Base-by-base conservation (phyloP, 2,329 filamentous ascomycete species). In the Escovopsis sp. region DNA sequence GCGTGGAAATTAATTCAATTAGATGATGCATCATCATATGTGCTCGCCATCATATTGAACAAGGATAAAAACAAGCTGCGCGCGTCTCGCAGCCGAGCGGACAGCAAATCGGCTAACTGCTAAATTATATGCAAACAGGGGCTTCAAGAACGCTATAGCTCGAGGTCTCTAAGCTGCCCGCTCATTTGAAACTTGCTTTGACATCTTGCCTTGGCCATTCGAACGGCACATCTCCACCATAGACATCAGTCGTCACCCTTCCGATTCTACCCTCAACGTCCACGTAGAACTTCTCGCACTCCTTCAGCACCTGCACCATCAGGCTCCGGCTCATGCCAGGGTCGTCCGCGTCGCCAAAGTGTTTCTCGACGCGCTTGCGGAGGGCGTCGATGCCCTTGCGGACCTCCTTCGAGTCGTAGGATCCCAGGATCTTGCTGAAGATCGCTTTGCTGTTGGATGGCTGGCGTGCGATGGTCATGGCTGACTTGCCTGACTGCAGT, bases 301-400 rank as follows among this genome's bases (percentile, higher is more conserved):
- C 74, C 45, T 63, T 63, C 38, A 75, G 58, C 32, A 81, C 74
- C 55, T 72, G 70, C 39, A 60, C 60, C 20, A 79, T 76, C 34
- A 81, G 63, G 31, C 66, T 66, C 39, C 67, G 65, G 51, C 76
- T 81, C 41, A 81, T 66, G 16, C 66, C 73, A 42, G 78, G 76
- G 48, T 88, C 83, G 51, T 93, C 86, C 5, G 80, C 83, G 50
- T 94, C 86, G 35, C 86, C 86, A 68, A 96, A 96, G 61, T 96
- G 89, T 66, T 96, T 98, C 63, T 96, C 89, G 1, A 96, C 84
- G 39, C 89, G 76, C 66, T 94, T 94, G 54, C 81, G 81, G 50
- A 96, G 69, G 41, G 84, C 75, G 53, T 94, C 86, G 50, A 94
- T 81, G n/a, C 89, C 88, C 57, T 88, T 87, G 48, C 83, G 76